These are phyloP conservation scores for Yarrowia alimentaria DNA, from an alignment of 805 yeast species.

Conservation along the genomic window DNA sequence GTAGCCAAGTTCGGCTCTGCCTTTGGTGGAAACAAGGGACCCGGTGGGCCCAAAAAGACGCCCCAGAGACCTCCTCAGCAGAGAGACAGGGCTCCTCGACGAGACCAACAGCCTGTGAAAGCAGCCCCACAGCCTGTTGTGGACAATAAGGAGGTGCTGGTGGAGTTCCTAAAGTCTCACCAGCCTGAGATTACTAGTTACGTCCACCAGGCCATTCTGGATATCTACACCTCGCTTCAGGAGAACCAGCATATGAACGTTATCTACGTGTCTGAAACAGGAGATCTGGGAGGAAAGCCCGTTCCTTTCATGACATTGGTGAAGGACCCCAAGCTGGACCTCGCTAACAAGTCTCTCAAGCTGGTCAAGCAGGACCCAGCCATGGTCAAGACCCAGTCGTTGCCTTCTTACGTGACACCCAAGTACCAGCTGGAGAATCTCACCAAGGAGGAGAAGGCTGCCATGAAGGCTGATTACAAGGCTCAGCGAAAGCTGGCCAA, in stretches of 20 bases:
- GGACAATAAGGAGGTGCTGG: slow-evolving; percentile 1
- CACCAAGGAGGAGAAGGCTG: slow-evolving; percentile 11
- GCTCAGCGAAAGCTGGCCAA: slow-evolving; percentile 20
- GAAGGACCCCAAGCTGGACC: slow-evolving; percentile 10
- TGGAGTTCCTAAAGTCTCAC: not conserved
- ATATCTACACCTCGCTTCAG: not conserved
- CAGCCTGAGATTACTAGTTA: slow-evolving; percentile 1
- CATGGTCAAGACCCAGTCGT: slow-evolving; percentile 16
- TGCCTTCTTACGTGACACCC: slow-evolving; percentile 13
- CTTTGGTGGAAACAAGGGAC: too few species aligned
- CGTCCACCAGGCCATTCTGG: slow-evolving; percentile 1
- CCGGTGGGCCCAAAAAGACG: not conserved
- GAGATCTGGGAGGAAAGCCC: not conserved
- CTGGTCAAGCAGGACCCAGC: slow-evolving; percentile 17
- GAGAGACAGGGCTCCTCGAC: not conserved
- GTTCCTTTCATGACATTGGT: not conserved
- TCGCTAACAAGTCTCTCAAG: slow-evolving; percentile 2
- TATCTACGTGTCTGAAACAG: slow-evolving; percentile 4
- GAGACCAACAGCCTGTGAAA: not conserved
- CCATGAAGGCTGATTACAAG: slow-evolving; percentile 17
- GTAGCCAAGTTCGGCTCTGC: slow-evolving; percentile 15
- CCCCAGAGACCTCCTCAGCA: not conserved
- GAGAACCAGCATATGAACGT: slow-evolving; percentile 1
- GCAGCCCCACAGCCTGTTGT: not conserved
- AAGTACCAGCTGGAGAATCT: slow-evolving; percentile 14